Conservation (phyloP, 345 rosid species). For the Gossypium raimondii region DNA sequence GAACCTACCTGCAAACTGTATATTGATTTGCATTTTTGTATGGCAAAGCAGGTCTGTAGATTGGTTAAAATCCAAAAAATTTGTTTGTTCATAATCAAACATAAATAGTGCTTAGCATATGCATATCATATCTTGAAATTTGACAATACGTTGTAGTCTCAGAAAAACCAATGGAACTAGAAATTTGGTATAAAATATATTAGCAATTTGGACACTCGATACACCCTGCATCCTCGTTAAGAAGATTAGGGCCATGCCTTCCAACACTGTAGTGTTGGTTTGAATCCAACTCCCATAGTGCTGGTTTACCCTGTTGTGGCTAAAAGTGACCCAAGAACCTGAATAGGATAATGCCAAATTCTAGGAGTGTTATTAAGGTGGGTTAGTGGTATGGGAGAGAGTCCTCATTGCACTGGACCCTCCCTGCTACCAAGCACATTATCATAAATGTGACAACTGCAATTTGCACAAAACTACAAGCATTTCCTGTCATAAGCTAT, state of each 20-base stretch:
- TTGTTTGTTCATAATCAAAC: too few relatives aligned
- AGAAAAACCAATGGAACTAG: neutral
- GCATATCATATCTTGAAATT: neutral
- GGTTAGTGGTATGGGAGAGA: too few relatives aligned
- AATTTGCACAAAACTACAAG: neutral
- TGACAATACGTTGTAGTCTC: neutral
- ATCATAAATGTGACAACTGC: neutral
- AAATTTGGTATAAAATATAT: slow-evolving; percentile 8
- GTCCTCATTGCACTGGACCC: neutral
- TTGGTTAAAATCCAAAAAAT: neutral
- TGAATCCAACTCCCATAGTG: slow-evolving; percentile 82
- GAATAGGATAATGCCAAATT: too few relatives aligned
- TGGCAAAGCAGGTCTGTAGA: neutral
- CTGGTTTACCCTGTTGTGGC: slow-evolving; percentile 51
- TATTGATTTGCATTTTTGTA: too few relatives aligned
- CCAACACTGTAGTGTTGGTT: slow-evolving; percentile 65
- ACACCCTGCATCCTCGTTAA: slow-evolving; percentile 50
- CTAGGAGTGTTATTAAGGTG: too few relatives aligned
- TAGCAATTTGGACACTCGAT: neutral
- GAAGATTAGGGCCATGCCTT: slow-evolving; percentile 35
- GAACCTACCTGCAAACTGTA: too few relatives aligned
- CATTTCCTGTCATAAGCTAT: neutral
- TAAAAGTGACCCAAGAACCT: too few relatives aligned
- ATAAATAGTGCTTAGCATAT: neutral
- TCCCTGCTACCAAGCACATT: neutral